A percentile compares a stretch with the other conserved stretches of the same genome.
Conservation (phyloP, 495 filamentous ascomycete genomes). For the Schizothecium vesticola region DNA sequence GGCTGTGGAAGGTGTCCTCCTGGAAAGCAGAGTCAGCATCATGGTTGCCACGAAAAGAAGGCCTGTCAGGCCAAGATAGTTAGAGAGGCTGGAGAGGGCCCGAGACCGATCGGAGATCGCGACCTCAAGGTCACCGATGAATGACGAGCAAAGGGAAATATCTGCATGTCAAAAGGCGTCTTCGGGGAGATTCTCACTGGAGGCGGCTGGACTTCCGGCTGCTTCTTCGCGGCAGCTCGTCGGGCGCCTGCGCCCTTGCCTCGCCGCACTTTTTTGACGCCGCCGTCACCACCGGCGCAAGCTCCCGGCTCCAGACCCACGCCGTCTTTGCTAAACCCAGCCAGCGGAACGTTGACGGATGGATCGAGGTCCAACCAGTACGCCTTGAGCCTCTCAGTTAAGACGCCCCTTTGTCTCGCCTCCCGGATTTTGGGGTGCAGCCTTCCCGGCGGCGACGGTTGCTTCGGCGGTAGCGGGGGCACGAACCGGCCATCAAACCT, state of each 20-base stretch:
- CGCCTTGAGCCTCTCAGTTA: background rate
- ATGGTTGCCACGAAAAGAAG: background rate
- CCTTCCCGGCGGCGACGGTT: background rate
- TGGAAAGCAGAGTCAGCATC: slow-evolving; percentile 38
- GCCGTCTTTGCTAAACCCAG: slow-evolving; percentile 18
- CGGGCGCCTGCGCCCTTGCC: background rate
- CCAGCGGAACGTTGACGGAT: slow-evolving; percentile 20
- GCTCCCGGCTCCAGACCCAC: background rate
- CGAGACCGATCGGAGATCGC: background rate
- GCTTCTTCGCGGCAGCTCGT: background rate
- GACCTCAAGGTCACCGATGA: background rate
- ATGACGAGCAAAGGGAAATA: background rate
- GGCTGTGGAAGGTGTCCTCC: slow-evolving; percentile 78
- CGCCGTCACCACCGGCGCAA: background rate
- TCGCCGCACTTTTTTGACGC: background rate
- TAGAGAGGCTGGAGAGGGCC: background rate
- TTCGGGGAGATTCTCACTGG: background rate
- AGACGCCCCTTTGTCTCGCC: slow-evolving; percentile 7
- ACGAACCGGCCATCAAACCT: slow-evolving; percentile 17
- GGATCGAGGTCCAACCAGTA: slow-evolving; percentile 23
- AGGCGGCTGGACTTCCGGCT: background rate
- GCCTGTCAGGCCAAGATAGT: background rate
- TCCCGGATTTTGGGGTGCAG: slow-evolving; percentile 23
- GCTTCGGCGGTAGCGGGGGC: background rate
- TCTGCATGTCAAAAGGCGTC: background rate